A percentile compares a stretch with the other conserved stretches of the same genome.
Evolutionary conservation across 345 rosid species (phyloP).

Genomic region (Dovyalis caffra): DNA sequence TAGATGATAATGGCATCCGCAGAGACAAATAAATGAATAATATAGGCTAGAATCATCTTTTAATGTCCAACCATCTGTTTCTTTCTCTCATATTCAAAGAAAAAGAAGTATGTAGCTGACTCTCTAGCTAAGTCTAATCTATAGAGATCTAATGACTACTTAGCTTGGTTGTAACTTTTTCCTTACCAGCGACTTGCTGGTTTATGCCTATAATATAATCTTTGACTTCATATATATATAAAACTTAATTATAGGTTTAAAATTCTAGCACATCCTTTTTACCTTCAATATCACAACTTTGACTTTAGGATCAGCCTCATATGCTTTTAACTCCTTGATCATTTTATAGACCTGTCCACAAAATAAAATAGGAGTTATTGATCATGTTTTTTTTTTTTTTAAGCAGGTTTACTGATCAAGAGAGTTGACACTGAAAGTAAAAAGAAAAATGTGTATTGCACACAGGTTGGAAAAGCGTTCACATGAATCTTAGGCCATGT

Average conservation of each 20-base stretch:
- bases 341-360: constrained; percentile 19
- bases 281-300: constrained; percentile 34
- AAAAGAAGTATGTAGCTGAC: too few relatives aligned
- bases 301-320: constrained; percentile 23
- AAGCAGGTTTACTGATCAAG: too few relatives aligned
- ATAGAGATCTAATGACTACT: too few relatives aligned
- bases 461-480: too few relatives aligned
- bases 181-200: too few relatives aligned
- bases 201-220: too few relatives aligned
- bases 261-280: neutral
- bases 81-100: too few relatives aligned
- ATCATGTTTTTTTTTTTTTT: too few relatives aligned
- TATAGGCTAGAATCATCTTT: neutral
- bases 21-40: neutral
- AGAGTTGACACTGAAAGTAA: neutral
- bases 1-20: neutral
- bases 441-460: neutral
- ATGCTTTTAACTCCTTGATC: constrained; percentile 7
- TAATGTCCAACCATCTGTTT: too few relatives aligned
- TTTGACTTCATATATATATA: too few relatives aligned
- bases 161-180: too few relatives aligned
- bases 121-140: neutral
- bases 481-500: too few relatives aligned
- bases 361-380: neutral
- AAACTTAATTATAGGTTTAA: neutral